Base-by-base conservation (phyloP, 352 stramenopile species). In the Phytophthora crassamura region DNA sequence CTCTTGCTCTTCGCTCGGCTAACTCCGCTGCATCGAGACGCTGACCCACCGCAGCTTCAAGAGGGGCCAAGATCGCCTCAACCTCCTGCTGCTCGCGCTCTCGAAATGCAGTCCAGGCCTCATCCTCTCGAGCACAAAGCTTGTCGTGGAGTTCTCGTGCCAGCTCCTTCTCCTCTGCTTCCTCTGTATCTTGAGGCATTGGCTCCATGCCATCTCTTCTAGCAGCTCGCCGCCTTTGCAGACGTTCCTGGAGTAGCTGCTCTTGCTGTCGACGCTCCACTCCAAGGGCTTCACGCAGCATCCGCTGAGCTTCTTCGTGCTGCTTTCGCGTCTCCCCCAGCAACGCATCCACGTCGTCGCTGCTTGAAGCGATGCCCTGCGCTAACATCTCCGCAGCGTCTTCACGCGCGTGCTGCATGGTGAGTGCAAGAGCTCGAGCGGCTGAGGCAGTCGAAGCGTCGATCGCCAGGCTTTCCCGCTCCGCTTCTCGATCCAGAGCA, bases 191-290 rank as follows among this genome's bases (percentile, higher is more conserved):
- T 36, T 39, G 9, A 9, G 51, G n/a, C 39, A 49, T 51, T 7
- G 18, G 12, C n/a, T 57, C 60, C 6, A 10, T 32, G 33, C 32
- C 46, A 16, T 58, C 45, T 50, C 42, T 55, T 61, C 52, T 49
- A 36, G 39, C 61, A 46, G 45, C 38, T 55, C 70, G 59, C 0
- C 73, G 63, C 52, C 74, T 64, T 5, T 43, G 45, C 14, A 78
- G 65, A 5, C 75, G 53, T 5, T 81, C 53, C 10, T 55, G 45
- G 0, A 84, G 60, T n/a, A 61, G 30, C 11, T 68, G 58, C 28
- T 80, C 61, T 34, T 82, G 70, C 5, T 67, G 69, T 2, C 59
- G 59, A 4, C 75, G 67, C 18, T 84, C 73, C 10, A 64, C 42
- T 30, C 72, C 59, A 5, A 78, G 50, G 2, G 57, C 11, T 1